These are phyloP conservation scores for Avena eriantha DNA, from an alignment of 176 grass and related monocot genomes.

Conservation along the genomic window DNA sequence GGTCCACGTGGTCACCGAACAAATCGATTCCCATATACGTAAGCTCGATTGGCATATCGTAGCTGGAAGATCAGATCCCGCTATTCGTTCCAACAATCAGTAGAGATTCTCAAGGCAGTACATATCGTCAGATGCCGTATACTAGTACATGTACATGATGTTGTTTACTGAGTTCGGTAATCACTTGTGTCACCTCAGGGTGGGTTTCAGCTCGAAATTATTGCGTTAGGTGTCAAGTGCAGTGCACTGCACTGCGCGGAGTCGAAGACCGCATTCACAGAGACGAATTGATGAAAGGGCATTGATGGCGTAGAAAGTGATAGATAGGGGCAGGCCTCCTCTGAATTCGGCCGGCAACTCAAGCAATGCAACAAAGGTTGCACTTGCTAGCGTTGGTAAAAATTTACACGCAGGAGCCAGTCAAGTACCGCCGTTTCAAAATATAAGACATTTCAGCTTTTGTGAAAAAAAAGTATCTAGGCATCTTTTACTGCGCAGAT, in stretches of 20 bases:
- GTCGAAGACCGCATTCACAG: slow-evolving; percentile 14
- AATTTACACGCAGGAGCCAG: too few relatives aligned
- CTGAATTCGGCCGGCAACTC: slow-evolving; percentile 11
- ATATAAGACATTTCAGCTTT: too few relatives aligned
- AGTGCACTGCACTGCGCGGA: not conserved
- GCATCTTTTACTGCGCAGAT: too few relatives aligned
- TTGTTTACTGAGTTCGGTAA: not conserved
- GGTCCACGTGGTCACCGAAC: slow-evolving; percentile 4
- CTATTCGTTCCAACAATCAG: not conserved
- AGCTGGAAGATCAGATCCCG: not conserved
- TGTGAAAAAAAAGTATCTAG: too few relatives aligned
- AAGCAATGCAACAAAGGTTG: not conserved
- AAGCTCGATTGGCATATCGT: not conserved
- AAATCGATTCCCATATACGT: slow-evolving; percentile 1
- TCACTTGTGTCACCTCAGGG: slow-evolving; percentile 39
- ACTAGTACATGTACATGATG: not conserved
- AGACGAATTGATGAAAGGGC: slow-evolving; percentile 17
- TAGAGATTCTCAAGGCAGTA: too few relatives aligned
- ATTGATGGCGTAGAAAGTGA: slow-evolving; percentile 38
- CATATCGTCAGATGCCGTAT: not conserved
- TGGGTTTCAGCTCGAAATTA: slow-evolving; percentile 43
- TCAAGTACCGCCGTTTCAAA: too few relatives aligned
- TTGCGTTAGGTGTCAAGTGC: not conserved
- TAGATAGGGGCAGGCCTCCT: not conserved
- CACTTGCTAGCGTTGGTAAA: not conserved